These are phyloP conservation scores for Penicillium sp. DNA, from an alignment of 2,329 filamentous ascomycete species.

Conservation along the genomic window DNA sequence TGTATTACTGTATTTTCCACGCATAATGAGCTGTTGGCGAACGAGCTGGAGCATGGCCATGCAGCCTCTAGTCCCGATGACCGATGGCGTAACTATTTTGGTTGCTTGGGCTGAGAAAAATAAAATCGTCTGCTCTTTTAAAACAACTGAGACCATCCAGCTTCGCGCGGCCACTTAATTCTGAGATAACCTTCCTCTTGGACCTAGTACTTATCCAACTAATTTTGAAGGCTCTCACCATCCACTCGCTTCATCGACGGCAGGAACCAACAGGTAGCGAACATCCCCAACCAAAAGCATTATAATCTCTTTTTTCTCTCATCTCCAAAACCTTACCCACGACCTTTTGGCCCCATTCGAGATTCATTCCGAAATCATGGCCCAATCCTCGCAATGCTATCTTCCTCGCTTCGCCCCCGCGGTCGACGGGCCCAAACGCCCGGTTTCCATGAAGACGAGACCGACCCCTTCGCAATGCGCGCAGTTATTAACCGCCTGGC, in stretches of 20 bases:
- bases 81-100: conserved; percentile 24
- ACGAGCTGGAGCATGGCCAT: conserved; percentile 28
- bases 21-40: conserved; percentile 16
- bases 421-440: conserved; percentile 35
- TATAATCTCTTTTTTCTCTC: not conserved
- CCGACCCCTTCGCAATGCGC: conserved; percentile 33
- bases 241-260: conserved; percentile 6
- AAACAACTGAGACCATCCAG: conserved; percentile 23
- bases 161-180: conserved; percentile 9
- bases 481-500: conserved; percentile 37
- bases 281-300: not conserved
- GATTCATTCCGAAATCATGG: conserved; percentile 23
- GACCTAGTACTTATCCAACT: conserved; percentile 16
- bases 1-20: conserved; percentile 22
- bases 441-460: conserved; percentile 40
- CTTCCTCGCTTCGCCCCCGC: conserved; percentile 40
- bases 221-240: conserved; percentile 12
- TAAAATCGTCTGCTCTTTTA: conserved; percentile 20
- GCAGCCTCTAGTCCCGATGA: conserved; percentile 23
- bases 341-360: not conserved
- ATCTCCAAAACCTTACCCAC: not conserved
- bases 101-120: conserved; percentile 11
- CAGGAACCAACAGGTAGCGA: conserved; percentile 1
- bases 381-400: conserved; percentile 38
- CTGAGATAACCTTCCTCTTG: conserved; percentile 11